Conservation (phyloP, 257 asterid genomes). For the Solanum gandarillasii region DNA sequence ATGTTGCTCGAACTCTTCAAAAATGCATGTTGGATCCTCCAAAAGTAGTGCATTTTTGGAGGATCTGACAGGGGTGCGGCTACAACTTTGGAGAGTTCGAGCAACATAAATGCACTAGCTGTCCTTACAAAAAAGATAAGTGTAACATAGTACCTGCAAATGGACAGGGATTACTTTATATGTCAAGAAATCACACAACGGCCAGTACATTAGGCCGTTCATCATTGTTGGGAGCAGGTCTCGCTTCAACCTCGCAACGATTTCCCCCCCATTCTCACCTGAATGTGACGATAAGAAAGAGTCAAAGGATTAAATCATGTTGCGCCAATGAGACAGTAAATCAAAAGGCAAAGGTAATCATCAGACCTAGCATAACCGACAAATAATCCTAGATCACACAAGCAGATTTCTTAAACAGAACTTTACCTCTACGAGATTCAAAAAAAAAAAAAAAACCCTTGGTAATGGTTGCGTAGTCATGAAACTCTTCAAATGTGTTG, state of each 20-base stretch:
- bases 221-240: slow-evolving; percentile 76
- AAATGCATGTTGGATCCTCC: neutral
- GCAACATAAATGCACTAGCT: neutral
- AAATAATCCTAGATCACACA: neutral
- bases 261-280: slow-evolving; percentile 67
- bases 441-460: neutral
- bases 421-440: neutral
- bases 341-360: neutral
- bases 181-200: slow-evolving; percentile 75
- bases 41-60: neutral
- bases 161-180: slow-evolving; percentile 72
- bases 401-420: neutral
- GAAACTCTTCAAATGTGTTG: neutral
- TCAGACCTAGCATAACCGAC: neutral
- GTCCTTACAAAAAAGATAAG: neutral
- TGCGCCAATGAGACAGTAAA: neutral
- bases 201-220: slow-evolving; percentile 81
- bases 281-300: neutral
- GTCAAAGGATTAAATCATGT: neutral
- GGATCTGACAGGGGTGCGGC: neutral
- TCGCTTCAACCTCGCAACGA: slow-evolving; percentile 63
- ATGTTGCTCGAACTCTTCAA: neutral
- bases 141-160: slow-evolving; percentile 44
- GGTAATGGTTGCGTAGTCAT: neutral
- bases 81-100: neutral